These are phyloP conservation scores for Candolleomyces efflorescens DNA, from an alignment of 768 basidiomycete species.

Conservation along the genomic window DNA sequence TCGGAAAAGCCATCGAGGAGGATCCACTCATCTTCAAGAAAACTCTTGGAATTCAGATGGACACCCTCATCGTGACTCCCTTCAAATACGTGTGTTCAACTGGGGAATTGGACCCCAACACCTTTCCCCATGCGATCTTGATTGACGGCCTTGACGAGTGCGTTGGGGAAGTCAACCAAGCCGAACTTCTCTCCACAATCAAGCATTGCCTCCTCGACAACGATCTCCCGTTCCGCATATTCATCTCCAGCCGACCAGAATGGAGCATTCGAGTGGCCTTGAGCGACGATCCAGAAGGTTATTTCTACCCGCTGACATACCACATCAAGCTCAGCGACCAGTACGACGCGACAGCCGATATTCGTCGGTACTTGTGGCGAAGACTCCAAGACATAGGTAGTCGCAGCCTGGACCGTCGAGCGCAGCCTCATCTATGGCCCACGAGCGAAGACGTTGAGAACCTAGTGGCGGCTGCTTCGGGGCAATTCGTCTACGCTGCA, in stretches of 20 bases:
- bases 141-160: constrained; percentile 7
- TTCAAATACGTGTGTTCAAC: neutral
- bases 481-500: constrained; percentile 13
- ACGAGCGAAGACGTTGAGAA: neutral
- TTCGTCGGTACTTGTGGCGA: neutral
- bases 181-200: neutral
- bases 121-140: neutral
- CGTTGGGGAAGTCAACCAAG: neutral
- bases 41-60: neutral
- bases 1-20: neutral
- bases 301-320: neutral
- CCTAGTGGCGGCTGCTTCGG: constrained; percentile 9
- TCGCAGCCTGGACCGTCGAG: neutral
- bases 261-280: neutral
- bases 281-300: neutral
- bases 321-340: neutral
- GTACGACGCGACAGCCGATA: neutral
- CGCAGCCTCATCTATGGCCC: constrained; percentile 10
- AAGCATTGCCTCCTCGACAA: neutral
- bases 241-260: neutral
- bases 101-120: neutral
- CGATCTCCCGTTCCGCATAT: neutral
- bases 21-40: neutral
- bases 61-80: neutral
- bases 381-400: neutral